Conservation (phyloP, 2,329 filamentous ascomycete genomes). For the Aspergillus ochraceoroseus region DNA sequence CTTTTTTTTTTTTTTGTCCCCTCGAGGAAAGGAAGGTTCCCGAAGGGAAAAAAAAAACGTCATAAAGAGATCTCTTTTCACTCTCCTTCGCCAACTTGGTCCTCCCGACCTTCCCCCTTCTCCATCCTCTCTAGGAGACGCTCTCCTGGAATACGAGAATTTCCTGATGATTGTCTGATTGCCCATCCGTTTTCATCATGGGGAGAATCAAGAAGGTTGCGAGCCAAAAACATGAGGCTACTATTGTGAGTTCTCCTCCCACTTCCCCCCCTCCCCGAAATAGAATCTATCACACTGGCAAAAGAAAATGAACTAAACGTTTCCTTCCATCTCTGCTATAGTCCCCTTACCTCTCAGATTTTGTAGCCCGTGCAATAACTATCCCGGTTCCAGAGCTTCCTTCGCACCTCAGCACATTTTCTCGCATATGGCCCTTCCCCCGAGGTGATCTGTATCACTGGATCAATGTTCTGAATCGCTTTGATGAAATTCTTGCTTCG, state of each 20-base stretch:
- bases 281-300: neutral
- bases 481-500: constrained; percentile 79
- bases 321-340: constrained; percentile 43
- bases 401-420: constrained; percentile 70
- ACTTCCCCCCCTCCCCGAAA: constrained; percentile 10
- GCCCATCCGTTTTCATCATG: constrained; percentile 38
- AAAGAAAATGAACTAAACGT: constrained; percentile 20
- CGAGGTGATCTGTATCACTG: constrained; percentile 96
- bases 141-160: constrained; percentile 21
- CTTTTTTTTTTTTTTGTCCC: constrained; percentile 20
- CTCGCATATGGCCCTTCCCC: constrained; percentile 88
- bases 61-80: constrained; percentile 34
- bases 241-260: constrained; percentile 40
- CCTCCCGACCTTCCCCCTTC: constrained; percentile 25
- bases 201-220: constrained; percentile 53
- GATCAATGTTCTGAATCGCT: constrained; percentile 90
- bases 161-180: constrained; percentile 42
- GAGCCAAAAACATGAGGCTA: constrained; percentile 50
- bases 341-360: constrained; percentile 83
- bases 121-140: constrained; percentile 28
- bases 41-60: constrained; percentile 34
- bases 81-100: constrained; percentile 29
- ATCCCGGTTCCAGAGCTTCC: constrained; percentile 69
- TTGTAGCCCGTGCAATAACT: constrained; percentile 63
- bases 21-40: constrained; percentile 23